These are phyloP conservation scores for Mycocentrospora acerina DNA, from an alignment of 2,329 filamentous ascomycete species.

Conservation along the genomic window DNA sequence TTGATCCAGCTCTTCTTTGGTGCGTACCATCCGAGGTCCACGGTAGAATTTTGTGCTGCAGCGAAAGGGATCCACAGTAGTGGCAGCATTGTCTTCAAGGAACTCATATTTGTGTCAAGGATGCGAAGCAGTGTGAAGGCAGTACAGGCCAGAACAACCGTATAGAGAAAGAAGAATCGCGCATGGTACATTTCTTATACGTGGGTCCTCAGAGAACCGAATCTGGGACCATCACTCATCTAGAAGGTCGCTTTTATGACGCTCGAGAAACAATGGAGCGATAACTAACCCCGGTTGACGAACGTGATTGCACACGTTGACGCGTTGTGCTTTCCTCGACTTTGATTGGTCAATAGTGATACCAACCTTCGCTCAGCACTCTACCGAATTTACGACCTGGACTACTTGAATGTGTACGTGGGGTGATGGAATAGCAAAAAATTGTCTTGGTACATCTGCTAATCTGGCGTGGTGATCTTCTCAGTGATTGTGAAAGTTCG, in stretches of 20 bases:
- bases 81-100: slow-evolving; percentile 14
- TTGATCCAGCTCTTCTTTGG: slow-evolving; percentile 56
- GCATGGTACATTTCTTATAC: slow-evolving; percentile 31
- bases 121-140: slow-evolving; percentile 22
- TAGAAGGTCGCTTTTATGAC: slow-evolving; percentile 16
- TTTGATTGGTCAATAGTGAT: no score
- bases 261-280: slow-evolving; percentile 9
- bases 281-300: background rate
- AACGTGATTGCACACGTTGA: no score
- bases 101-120: slow-evolving; percentile 19
- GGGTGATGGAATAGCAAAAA: no score
- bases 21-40: slow-evolving; percentile 38
- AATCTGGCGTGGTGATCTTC: no score
- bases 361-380: no score
- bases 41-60: slow-evolving; percentile 13
- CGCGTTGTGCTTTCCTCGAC: no score
- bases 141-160: slow-evolving; percentile 18
- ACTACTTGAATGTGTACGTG: no score
- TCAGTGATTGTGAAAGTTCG: no score
- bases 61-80: slow-evolving; percentile 19
- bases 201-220: background rate
- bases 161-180: slow-evolving; percentile 8
- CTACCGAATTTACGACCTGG: no score
- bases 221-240: slow-evolving; percentile 20
- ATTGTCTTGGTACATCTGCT: no score